Evolutionary conservation across 257 asterid genomes (phyloP), one percentile per base, ranked within the genome.

Genomic region (Solanum corneliomulleri): DNA sequence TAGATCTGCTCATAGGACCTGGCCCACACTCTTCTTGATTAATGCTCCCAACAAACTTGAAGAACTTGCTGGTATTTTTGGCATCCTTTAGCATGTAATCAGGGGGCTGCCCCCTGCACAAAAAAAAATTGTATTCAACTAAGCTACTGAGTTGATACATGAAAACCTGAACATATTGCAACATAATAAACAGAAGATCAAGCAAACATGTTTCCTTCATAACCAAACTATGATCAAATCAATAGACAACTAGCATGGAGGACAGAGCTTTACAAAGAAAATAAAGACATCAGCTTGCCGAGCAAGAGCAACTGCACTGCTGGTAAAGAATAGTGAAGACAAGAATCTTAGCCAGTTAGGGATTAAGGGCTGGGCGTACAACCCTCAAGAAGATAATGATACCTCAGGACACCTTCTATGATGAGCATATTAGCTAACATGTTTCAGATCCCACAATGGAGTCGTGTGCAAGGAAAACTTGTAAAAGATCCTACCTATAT

Each of bases 101-200:
- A 83, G 99, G 99, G 88, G 99, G 99, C 89, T 95, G 98, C 41
- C 94, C 96, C 93, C 99, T 97, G 86, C 90, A 91, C 90, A 87
- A 85, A 85, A 42, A 85, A 42, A 66, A 84, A 78, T 86, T 74
- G 85, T 60, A 89, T 60, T 86, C 88, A 86, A 89, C 87, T 86
- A 87, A 86, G 89, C 85, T 85, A 87, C 58, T 83, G 82, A 89
- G 90, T 86, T 90, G 89, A 81, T 85, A 87, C 64, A 68, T 78
- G 83, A 88, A 85, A 90, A 86, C 90, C 87, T 71, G 86, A 86
- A 83, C 89, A 83, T 84, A 88, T n/a, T 85, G 85, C 20, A 81
- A 81, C 18, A 66, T 62, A 33, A 18, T 20, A 58, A 64, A 66
- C 82, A 87, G 81, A 18, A 69, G 86, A 35, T 31, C 85, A 81